A percentile compares a stretch with the other conserved stretches of the same genome.
phyloP scores from a whole-genome alignment of 306 rosid genomes.

The Cucumis cinereus region DNA sequence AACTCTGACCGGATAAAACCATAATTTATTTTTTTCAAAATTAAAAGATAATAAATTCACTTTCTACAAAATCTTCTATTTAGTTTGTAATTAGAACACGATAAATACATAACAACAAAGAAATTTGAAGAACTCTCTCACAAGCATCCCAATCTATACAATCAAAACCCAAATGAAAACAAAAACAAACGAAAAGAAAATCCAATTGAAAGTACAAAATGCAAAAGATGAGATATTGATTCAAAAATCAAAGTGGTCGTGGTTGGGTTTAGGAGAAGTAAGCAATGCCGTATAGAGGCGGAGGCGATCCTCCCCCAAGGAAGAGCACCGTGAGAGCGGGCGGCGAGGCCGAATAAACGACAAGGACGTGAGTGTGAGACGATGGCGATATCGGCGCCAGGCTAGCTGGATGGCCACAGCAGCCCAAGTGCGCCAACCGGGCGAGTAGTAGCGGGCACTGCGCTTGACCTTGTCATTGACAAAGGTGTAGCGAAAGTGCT shows the following conservation, averaged over 20 bases:
- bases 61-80: too few species aligned
- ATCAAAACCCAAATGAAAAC: not conserved
- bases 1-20: too few species aligned
- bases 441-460: conserved; percentile 85
- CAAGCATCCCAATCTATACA: not conserved
- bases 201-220: not conserved
- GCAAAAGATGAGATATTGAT: not conserved
- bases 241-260: conserved; percentile 47
- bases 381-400: conserved; percentile 70
- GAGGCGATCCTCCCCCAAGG: conserved; percentile 76
- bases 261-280: conserved; percentile 89
- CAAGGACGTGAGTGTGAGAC: conserved; percentile 52
- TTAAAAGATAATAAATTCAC: too few species aligned
- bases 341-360: conserved; percentile 75
- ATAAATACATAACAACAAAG: too few species aligned
- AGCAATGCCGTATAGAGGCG: conserved; percentile 72
- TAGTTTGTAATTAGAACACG: too few species aligned
- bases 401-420: conserved; percentile 88
- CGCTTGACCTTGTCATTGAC: conserved; percentile 80
- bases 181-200: not conserved
- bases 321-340: conserved; percentile 62
- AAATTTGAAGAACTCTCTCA: not conserved
- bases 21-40: too few species aligned
- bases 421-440: conserved; percentile 97
- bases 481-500: conserved; percentile 86